These are phyloP conservation scores for Selaginella tamariscina DNA, from an alignment of 75 land plant genomes.

Conservation along the genomic window DNA sequence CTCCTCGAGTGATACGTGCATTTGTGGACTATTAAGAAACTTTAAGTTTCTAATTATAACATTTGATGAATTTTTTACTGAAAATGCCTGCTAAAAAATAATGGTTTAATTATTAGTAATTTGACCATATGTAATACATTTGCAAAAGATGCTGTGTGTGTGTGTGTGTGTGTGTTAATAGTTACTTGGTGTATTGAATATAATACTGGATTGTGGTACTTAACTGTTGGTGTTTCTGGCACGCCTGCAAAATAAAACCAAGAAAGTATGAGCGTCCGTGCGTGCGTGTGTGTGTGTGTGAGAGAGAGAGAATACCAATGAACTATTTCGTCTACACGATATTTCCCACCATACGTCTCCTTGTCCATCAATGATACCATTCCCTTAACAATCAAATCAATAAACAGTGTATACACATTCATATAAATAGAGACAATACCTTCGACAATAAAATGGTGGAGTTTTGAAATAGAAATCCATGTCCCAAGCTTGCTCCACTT, in stretches of 20 bases:
- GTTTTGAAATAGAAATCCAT: conserved; percentile 72
- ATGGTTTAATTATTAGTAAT: background rate
- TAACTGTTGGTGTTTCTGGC: background rate
- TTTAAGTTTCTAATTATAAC: background rate
- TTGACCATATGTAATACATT: too few relatives aligned
- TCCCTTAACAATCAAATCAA: too few relatives aligned
- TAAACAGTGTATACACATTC: too few relatives aligned
- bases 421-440: too few relatives aligned
- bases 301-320: background rate
- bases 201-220: background rate
- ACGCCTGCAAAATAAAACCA: background rate
- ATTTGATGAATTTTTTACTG: background rate
- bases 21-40: conserved; percentile 56
- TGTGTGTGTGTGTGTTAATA: too few relatives aligned
- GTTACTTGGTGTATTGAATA: too few relatives aligned
- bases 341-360: conserved; percentile 73
- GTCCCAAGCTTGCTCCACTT: conserved; percentile 46
- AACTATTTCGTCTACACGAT: conserved; percentile 7
- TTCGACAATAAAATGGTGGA: conserved; percentile 35
- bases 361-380: conserved; percentile 54
- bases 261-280: too few relatives aligned
- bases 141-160: too few relatives aligned
- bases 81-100: background rate
- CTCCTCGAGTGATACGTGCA: conserved; percentile 71
- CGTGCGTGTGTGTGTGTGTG: too few relatives aligned